These are phyloP conservation scores for Thraustotheca clavata DNA, from an alignment of 352 stramenopile genomes.

Conservation along the genomic window DNA sequence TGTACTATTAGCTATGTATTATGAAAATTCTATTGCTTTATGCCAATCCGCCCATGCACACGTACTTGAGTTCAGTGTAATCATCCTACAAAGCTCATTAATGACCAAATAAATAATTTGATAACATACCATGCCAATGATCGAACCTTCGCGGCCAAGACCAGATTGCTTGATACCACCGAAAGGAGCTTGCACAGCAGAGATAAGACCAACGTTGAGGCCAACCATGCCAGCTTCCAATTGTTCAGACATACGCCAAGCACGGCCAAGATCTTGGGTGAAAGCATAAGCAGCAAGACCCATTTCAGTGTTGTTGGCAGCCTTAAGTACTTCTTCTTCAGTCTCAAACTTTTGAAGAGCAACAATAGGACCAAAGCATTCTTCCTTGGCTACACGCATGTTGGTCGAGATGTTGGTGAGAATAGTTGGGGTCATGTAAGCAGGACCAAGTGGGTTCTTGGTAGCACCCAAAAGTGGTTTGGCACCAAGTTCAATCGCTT, in stretches of 20 bases:
- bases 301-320: constrained; percentile 89
- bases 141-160: constrained; percentile 83
- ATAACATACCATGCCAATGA: constrained; percentile 66
- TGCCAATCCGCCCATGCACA: constrained; percentile 71
- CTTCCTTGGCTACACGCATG: constrained; percentile 87
- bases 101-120: constrained; percentile 22
- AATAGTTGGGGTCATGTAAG: constrained; percentile 95
- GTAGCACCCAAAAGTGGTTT: constrained; percentile 77
- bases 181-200: constrained; percentile 82
- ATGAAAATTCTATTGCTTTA: constrained; percentile 10
- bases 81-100: constrained; percentile 55
- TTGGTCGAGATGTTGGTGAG: constrained; percentile 70
- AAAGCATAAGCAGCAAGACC: constrained; percentile 95
- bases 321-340: constrained; percentile 92
- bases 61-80: constrained; percentile 97
- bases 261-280: constrained; percentile 83
- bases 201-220: constrained; percentile 89
- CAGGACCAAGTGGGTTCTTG: constrained; percentile 45
- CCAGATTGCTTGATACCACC: constrained; percentile 86
- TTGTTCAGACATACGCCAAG: constrained; percentile 72
- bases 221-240: constrained; percentile 94
- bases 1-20: too few species aligned
- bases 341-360: constrained; percentile 89
- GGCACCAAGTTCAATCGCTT: constrained; percentile 89
- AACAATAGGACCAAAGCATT: constrained; percentile 96